Conservation (phyloP, 495 filamentous ascomycete genomes). For the Penicillium lagena region DNA sequence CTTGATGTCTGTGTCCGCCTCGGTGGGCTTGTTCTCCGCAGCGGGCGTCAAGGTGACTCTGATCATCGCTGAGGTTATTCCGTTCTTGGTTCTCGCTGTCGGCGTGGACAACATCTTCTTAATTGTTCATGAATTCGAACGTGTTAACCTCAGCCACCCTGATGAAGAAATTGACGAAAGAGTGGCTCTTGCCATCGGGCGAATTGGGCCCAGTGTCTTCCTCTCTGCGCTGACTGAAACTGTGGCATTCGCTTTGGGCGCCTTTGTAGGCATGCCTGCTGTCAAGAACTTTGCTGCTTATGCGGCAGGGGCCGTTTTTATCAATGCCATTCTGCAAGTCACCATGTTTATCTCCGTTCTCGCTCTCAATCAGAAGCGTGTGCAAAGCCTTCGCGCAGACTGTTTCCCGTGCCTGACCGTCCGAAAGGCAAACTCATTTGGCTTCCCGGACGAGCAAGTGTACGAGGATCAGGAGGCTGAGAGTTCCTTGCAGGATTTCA, state of each 20-base stretch:
- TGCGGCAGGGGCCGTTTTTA: slow-evolving; percentile 90
- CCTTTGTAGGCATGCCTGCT: slow-evolving; percentile 93
- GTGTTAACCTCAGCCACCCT: slow-evolving; percentile 82
- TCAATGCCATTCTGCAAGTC: slow-evolving; percentile 90
- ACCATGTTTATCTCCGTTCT: slow-evolving; percentile 95
- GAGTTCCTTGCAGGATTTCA: slow-evolving; percentile 72
- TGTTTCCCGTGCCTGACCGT: slow-evolving; percentile 86
- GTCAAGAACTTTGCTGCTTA: slow-evolving; percentile 96
- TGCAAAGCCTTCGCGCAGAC: slow-evolving; percentile 81
- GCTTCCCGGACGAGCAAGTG: slow-evolving; percentile 39
- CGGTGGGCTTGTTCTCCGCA: slow-evolving; percentile 87
- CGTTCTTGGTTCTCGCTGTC: slow-evolving; percentile 91
- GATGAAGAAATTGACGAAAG: slow-evolving; percentile 80
- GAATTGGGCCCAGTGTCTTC: slow-evolving; percentile 96
- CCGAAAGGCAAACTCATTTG: slow-evolving; percentile 50
- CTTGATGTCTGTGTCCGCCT: slow-evolving; percentile 92
- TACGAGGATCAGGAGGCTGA: slow-evolving; percentile 66
- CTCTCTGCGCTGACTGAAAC: slow-evolving; percentile 92
- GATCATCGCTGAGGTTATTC: slow-evolving; percentile 98
- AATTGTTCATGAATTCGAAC: slow-evolving; percentile 96
- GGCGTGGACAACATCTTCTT: slow-evolving; percentile 99
- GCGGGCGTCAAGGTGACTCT: slow-evolving; percentile 85
- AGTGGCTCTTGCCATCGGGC: slow-evolving; percentile 75
- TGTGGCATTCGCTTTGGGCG: slow-evolving; percentile 84
- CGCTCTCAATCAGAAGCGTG: slow-evolving; percentile 80